Conservation (phyloP, 2,329 filamentous ascomycete genomes). For the Keithomyces neogunnii region DNA sequence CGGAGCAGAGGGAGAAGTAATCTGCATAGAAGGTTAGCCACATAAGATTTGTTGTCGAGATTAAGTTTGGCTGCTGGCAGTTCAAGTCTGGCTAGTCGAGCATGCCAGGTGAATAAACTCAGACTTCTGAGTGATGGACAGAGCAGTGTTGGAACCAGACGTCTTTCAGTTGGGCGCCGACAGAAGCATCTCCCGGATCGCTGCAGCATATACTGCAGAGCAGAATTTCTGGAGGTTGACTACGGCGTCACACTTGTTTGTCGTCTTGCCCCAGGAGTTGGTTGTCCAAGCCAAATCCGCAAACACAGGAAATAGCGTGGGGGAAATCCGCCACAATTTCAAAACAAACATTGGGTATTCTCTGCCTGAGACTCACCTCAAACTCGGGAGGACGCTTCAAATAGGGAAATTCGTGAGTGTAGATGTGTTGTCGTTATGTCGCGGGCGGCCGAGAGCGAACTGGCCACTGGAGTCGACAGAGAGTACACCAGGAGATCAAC, state of each 20-base stretch:
- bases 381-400: not conserved
- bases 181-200: no score
- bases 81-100: no score
- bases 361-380: not conserved
- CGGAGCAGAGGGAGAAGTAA: not conserved
- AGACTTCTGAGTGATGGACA: no score
- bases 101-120: no score
- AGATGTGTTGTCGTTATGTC: slow-evolving; percentile 4
- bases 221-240: no score
- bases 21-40: not conserved
- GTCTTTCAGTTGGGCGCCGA: no score
- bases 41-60: not conserved
- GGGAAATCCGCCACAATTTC: not conserved
- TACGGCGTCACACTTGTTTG: no score
- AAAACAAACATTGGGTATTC: not conserved
- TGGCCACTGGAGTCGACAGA: slow-evolving; percentile 6
- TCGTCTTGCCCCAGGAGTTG: no score
- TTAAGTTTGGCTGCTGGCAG: not conserved
- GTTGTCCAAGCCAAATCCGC: not conserved
- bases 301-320: not conserved
- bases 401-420: not conserved
- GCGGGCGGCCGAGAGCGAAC: slow-evolving; percentile 9
- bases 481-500: slow-evolving; percentile 12
- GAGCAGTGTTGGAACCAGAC: no score
- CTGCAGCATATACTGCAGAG: no score